Base-by-base conservation (phyloP, 768 basidiomycete genomes). In the Hericium coralloides region DNA sequence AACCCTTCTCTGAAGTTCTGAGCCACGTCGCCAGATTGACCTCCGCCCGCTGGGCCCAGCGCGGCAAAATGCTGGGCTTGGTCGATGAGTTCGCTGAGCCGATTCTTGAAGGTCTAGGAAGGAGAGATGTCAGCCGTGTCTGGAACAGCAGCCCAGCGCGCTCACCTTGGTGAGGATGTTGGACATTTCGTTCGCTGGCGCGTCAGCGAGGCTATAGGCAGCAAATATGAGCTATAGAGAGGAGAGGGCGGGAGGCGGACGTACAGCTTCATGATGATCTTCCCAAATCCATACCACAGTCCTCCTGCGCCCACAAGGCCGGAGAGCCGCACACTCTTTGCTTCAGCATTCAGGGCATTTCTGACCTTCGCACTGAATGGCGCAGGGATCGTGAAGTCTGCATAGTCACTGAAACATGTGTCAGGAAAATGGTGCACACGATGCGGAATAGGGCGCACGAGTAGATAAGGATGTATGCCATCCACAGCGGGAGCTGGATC, bases 261-360 rank as follows among this genome's bases (percentile, higher is more conserved):
- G 64, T 65, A 92, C 92, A 95, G 82, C 55, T 86, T 85, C 75
- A 86, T 87, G 58, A 95, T 83, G 60, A 84, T 82, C 68, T 85
- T 85, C 14, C 94, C 94, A 68, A 94, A 94, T 3, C 86, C 87
- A 68, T 97, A 98, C 94, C 95, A 98, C 63, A 84, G 72, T 2
- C 92, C 90, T 2, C 90, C 90, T 12, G 86, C 84, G 8, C 94
- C 95, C 9, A 95, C 92, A 8, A 95, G 81, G 47, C 78, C 79
- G 10, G 89, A 82, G 6, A 98, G 76, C 59, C 82, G 85, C 54
- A 98, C 94, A 62, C 88, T 91, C 20, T 82, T 80, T 10, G 95
- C 78, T 55, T 95, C 93, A 18, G 95, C 94, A 64, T 86, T 91
- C 53, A 98, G 77, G 1, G 94, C 95, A 60, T 92, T 90, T 52